Conservation (phyloP, 1,284 basidiomycete genomes). For the Rugiboletus extremiorientalis region DNA sequence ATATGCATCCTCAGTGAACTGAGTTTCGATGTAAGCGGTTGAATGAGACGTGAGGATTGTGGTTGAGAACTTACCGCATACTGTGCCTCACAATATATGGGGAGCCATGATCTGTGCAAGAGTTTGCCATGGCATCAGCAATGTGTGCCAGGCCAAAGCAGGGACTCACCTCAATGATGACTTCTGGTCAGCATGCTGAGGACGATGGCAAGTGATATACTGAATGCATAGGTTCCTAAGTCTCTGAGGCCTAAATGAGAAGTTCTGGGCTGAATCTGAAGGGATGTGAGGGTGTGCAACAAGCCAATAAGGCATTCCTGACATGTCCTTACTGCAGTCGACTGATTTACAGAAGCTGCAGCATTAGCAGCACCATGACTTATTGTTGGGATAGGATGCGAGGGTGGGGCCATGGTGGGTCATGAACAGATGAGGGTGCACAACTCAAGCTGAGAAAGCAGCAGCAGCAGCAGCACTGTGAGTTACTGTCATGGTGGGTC, state of each 20-base stretch:
- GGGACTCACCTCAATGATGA: background rate
- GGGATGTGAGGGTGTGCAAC: background rate
- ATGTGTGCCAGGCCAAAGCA: background rate
- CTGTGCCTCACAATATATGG: background rate
- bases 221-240: background rate
- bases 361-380: background rate
- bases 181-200: background rate
- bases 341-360: background rate
- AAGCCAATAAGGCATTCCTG: no score
- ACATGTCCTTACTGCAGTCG: background rate
- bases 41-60: background rate
- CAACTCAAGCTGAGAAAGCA: no score
- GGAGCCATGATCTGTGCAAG: background rate
- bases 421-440: no score
- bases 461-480: no score
- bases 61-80: background rate
- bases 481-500: no score
- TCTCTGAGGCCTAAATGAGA: background rate
- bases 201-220: background rate
- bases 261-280: background rate
- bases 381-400: background rate
- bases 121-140: background rate
- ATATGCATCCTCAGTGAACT: background rate
- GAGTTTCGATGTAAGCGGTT: background rate
- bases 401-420: background rate